phyloP scores from a whole-genome alignment of 108 stramenopile genomes.

The Nitzschia putrida region DNA sequence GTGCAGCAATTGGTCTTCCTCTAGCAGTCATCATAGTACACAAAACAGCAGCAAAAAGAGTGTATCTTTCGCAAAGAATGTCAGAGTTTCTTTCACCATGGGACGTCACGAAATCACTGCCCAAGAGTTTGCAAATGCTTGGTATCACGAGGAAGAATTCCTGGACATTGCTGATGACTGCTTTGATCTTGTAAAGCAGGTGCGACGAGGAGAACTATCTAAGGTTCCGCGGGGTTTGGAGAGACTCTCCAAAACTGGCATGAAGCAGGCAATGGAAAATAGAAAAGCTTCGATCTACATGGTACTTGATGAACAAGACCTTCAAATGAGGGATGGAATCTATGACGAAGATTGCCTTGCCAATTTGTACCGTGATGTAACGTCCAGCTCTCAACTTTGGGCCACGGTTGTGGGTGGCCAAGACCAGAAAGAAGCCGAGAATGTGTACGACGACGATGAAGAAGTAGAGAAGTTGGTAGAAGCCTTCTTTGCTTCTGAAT shows the following conservation, averaged over 20 bases:
- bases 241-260: neutral
- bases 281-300: neutral
- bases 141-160: conserved; percentile 6
- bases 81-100: neutral
- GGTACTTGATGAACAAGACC: conserved; percentile 6
- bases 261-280: neutral
- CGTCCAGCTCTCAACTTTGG: conserved; percentile 17
- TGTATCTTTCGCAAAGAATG: too few species aligned
- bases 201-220: neutral
- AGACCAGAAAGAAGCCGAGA: conserved; percentile 15
- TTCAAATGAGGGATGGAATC: conserved; percentile 1
- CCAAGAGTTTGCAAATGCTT: neutral
- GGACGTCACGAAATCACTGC: neutral
- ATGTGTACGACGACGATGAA: neutral
- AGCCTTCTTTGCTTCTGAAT: too few species aligned
- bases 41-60: too few species aligned
- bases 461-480: too few species aligned
- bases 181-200: neutral
- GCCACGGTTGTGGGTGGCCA: neutral
- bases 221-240: conserved; percentile 1
- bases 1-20: too few species aligned
- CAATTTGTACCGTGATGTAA: conserved; percentile 1
- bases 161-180: conserved; percentile 1
- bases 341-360: neutral
- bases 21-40: too few species aligned